Evolutionary conservation across 345 rosid genomes (phyloP), one percentile per base, ranked within the genome.

Genomic region (Euphorbia lathyris): DNA sequence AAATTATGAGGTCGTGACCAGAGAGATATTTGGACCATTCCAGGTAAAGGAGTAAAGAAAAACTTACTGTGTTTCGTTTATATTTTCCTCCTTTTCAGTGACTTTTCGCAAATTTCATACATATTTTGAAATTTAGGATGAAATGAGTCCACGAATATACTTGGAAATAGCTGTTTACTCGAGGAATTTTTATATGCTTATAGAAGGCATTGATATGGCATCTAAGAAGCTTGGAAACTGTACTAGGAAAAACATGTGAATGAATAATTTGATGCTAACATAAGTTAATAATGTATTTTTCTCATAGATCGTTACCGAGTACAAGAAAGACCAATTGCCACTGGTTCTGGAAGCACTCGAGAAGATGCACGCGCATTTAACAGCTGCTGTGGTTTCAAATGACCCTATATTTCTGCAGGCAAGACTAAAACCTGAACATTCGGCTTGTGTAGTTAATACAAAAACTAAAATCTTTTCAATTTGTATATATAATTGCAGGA

Each of bases 361-460:
- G 79, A 86, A 84, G 77, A 95, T 95, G 98, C 93, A 92, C 30
- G 99, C 98, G 20, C 99, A 92, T 82, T 72, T 95, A 76, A 95
- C 99, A 0, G 99, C 98, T 19, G 99, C 99, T 4, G 87, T 95
- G 55, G 98, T 92, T 70, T 95, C 99, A 56, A 95, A 95, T 11
- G 93, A 95, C 80, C 90, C 82, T 50, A 79, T 87, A 66, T 95
- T 95, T 74, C 71, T 92, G 61, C 99, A 95, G 97, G 99, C 77
- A 77, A 84, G 80, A 67, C 48, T 71, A 45, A 32, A 45, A 8
- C 22, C 8, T 25, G 1, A 26, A 3, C 7, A 8, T 19, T 40
- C 8, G 63, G 43, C 7, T 5, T 40, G 9, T 40, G 43, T 40
- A 40, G 43, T 7, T 29, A 34, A 30, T 34, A 17, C 32, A 13